These are phyloP conservation scores for Pyricularia grisea DNA, from an alignment of 2,329 filamentous ascomycete species.

Conservation along the genomic window DNA sequence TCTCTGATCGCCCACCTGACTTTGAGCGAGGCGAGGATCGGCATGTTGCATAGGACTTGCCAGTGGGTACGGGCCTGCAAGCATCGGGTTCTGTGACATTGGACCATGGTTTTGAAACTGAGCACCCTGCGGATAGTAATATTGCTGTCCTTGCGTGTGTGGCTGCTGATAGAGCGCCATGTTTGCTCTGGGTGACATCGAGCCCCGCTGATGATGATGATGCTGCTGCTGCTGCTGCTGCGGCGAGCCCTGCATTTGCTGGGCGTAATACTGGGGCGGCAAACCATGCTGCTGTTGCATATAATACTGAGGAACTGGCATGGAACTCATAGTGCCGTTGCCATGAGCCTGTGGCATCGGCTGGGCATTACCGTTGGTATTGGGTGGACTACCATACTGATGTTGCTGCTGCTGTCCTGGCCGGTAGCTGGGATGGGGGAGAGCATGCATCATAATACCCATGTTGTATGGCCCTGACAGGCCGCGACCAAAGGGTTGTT, in stretches of 20 bases:
- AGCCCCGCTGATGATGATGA: slow-evolving; percentile 17
- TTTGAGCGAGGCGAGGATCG: slow-evolving; percentile 15
- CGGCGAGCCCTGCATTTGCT: slow-evolving; percentile 7
- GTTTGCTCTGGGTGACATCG: slow-evolving; percentile 25
- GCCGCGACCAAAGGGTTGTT: background rate
- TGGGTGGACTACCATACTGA: slow-evolving; percentile 23
- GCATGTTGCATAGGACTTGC: slow-evolving; percentile 12
- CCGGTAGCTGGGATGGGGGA: slow-evolving; percentile 32
- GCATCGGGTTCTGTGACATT: slow-evolving; percentile 21
- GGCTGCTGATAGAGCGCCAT: slow-evolving; percentile 36
- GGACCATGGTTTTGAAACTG: slow-evolving; percentile 25
- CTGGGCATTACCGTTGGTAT: slow-evolving; percentile 23
- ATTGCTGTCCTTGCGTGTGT: slow-evolving; percentile 21
- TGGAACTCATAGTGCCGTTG: slow-evolving; percentile 17
- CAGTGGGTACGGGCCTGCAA: slow-evolving; percentile 24
- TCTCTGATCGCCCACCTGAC: slow-evolving; percentile 9
- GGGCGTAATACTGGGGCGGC: slow-evolving; percentile 23
- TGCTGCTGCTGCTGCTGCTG: slow-evolving; percentile 2
- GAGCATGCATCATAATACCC: slow-evolving; percentile 30
- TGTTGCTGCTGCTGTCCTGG: slow-evolving; percentile 23
- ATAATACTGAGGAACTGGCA: slow-evolving; percentile 30
- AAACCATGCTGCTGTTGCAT: slow-evolving; percentile 31
- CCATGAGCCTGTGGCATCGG: slow-evolving; percentile 20
- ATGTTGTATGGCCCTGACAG: slow-evolving; percentile 31
- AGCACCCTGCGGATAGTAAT: slow-evolving; percentile 32